Evolutionary conservation across 2,329 filamentous ascomycete genomes (phyloP).

Genomic region (Fusarium sterilihyphosum): DNA sequence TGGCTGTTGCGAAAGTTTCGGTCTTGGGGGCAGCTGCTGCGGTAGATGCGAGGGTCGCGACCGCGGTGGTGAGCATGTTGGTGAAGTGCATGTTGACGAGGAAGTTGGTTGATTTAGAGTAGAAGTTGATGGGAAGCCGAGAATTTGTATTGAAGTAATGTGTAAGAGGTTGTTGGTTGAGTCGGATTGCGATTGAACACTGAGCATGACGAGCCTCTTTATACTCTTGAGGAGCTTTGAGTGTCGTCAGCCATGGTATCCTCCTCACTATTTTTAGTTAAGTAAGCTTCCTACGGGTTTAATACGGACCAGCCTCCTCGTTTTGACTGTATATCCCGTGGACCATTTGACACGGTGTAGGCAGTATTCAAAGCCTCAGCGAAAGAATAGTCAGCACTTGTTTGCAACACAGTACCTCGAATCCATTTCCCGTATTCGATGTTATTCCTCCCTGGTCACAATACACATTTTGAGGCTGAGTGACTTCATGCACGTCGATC

Average conservation of each 20-base stretch:
- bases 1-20: neutral
- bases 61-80: neutral
- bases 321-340: neutral
- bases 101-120: too few species aligned
- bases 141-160: neutral
- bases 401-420: neutral
- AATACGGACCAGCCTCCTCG: neutral
- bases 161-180: neutral
- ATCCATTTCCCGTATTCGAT: neutral
- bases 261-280: neutral
- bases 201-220: neutral
- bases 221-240: neutral
- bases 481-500: neutral
- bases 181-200: accelerated
- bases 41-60: neutral
- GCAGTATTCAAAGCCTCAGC: neutral
- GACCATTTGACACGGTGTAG: neutral
- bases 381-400: neutral
- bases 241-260: neutral
- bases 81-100: neutral
- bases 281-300: neutral
- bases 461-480: neutral
- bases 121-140: neutral
- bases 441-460: neutral
- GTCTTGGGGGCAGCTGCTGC: neutral